Base-by-base conservation (phyloP, 495 filamentous ascomycete genomes). In the Patellaria atrata region DNA sequence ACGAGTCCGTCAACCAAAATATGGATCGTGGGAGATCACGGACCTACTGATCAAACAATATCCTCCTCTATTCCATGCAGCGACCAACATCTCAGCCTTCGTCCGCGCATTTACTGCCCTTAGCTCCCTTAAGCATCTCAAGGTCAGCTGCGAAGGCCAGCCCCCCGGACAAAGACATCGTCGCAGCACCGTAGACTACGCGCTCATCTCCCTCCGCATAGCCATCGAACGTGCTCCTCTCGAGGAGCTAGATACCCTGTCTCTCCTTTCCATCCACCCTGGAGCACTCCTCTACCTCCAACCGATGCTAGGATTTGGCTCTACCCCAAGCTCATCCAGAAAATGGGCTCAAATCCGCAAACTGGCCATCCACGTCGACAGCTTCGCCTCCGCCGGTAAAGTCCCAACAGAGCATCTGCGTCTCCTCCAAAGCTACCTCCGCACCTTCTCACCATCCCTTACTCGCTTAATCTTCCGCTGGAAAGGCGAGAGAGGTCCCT, bases 21-120 rank as follows among this genome's bases (percentile, higher is more conserved):
- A 84, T 48, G 77, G 69, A 24, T 66, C 60, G 47, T 71, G 48
- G 69, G 73, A 64, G 36, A 63, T 68, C 54, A 68, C 61, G 29
- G 76, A 82, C 49, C 57, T 85, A 29, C 64, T 86, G 23, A 75
- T 79, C 22, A 68, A 78, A 46, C 82, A 86, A 52, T 86, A 83
- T 46, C 75, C 78, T 22, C 76, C 82, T 5, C 56, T 86, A 5
- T 89, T 86, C 59, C 82, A 86, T 46, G 75, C 80, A 3, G 79
- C 81, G n/a, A 81, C 77, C 30, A 82, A 89, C 46, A 71, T 85
- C 9, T 65, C 77, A 4, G 73, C 78, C 22, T 85, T 86, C 59
- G 72, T 84, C 18, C 63, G 65, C 33, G 77, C 77, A 27, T 66
- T 86, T 43, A 63, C 65, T 12, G 53, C 67, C 24, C 54, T 85